Percentiles rank a stretch among this genome's conserved stretches.
Conservation (phyloP, 2,329 filamentous ascomycete species). For the Sordariomycetes sp. region DNA sequence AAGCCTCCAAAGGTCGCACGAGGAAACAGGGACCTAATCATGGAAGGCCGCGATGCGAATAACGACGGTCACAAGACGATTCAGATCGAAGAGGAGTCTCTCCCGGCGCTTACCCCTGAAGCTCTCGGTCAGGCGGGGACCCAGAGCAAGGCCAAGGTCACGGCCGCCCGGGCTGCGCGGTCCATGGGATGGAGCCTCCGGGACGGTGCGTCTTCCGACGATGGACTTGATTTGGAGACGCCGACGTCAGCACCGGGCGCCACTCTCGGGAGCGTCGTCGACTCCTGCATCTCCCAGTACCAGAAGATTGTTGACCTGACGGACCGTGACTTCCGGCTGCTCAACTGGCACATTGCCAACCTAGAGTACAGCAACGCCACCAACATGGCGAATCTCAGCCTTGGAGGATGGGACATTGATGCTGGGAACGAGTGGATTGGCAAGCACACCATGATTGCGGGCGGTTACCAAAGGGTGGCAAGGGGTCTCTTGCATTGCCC, state of each 20-base stretch:
- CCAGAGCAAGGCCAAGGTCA: neutral
- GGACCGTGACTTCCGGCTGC: constrained; percentile 73
- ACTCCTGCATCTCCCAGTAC: constrained; percentile 84
- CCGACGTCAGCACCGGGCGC: constrained; percentile 52
- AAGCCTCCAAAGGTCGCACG: constrained; percentile 58
- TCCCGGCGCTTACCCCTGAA: constrained; percentile 39
- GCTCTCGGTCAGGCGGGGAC: constrained; percentile 15
- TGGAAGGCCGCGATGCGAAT: constrained; percentile 67
- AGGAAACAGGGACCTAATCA: constrained; percentile 70
- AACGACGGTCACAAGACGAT: constrained; percentile 61
- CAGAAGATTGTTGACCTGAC: constrained; percentile 69
- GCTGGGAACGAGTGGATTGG: constrained; percentile 97
- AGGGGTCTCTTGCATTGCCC: constrained; percentile 72
- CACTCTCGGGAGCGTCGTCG: constrained; percentile 81
- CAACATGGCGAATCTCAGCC: constrained; percentile 73
- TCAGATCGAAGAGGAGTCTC: constrained; percentile 53
- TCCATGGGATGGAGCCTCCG: constrained; percentile 74
- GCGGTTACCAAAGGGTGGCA: constrained; percentile 90
- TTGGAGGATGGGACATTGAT: constrained; percentile 92
- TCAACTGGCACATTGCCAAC: constrained; percentile 98
- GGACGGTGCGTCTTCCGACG: constrained; percentile 44
- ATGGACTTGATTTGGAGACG: constrained; percentile 58
- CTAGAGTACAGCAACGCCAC: constrained; percentile 94
- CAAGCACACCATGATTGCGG: constrained; percentile 82
- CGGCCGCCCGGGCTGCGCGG: constrained; percentile 61